Percentiles rank a stretch among this genome's conserved stretches.
Conservation (phyloP, 192 early-diverging fungal species). For the Backusella tarrabulga region DNA sequence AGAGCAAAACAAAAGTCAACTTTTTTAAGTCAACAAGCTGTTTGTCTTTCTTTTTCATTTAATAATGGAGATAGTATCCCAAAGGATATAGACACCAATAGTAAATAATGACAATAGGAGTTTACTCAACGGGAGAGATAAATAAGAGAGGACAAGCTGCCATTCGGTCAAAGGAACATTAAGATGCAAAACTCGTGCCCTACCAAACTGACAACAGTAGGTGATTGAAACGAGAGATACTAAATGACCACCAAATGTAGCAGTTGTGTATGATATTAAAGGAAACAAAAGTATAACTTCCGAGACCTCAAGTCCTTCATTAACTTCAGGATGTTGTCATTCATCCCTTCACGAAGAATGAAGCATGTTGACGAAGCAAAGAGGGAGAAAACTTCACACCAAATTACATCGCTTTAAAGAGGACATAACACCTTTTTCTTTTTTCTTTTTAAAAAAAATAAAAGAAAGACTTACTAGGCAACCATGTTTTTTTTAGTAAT, state of each 20-base stretch:
- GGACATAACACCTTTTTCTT: background rate
- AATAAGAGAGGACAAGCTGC: background rate
- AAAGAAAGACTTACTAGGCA: background rate
- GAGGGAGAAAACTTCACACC: background rate
- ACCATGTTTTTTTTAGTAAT: background rate
- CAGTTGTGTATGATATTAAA: background rate
- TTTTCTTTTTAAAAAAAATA: background rate
- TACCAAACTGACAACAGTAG: background rate
- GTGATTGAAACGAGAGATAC: background rate
- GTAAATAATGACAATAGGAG: background rate
- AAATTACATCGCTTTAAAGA: background rate
- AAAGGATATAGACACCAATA: background rate
- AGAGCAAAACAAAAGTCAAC: background rate
- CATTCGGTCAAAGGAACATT: background rate
- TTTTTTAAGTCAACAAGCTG: background rate
- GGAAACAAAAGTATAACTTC: background rate
- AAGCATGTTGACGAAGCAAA: background rate
- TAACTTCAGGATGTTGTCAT: slow-evolving; percentile 9
- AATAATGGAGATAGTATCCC: background rate
- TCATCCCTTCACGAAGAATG: background rate
- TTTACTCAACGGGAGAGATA: background rate
- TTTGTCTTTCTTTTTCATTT: background rate
- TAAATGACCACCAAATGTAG: background rate
- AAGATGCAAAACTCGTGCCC: background rate
- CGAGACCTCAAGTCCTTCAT: background rate